Conservation (phyloP, 495 filamentous ascomycete species). For the Penicillium steckii region DNA sequence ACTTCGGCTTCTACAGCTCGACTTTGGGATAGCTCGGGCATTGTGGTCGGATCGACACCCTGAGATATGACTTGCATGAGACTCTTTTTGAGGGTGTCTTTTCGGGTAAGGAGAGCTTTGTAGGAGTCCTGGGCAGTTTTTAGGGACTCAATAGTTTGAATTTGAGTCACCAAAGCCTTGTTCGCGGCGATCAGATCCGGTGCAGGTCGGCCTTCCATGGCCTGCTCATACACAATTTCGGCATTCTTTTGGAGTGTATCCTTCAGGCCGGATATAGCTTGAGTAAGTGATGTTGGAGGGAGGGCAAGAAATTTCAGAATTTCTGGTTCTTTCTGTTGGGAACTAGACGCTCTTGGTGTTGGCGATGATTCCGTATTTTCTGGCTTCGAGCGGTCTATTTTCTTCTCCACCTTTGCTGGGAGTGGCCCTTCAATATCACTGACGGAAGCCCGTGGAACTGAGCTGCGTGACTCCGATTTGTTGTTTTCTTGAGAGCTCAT, state of each 20-base stretch:
- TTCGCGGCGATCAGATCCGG: conserved; percentile 40
- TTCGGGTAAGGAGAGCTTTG: conserved; percentile 24
- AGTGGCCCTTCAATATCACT: not conserved
- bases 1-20: conserved; percentile 34
- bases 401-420: conserved; percentile 9
- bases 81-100: conserved; percentile 30
- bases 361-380: conserved; percentile 11
- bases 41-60: conserved; percentile 31
- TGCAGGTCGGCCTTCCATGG: conserved; percentile 39
- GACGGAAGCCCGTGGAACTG: not conserved
- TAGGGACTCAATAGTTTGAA: conserved; percentile 35
- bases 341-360: conserved; percentile 17
- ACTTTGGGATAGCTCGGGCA: conserved; percentile 39
- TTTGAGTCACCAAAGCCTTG: conserved; percentile 30
- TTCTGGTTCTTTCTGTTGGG: conserved; percentile 22
- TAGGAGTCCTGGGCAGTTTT: conserved; percentile 28
- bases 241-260: conserved; percentile 36
- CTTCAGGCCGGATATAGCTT: conserved; percentile 22
- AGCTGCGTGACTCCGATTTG: conserved; percentile 1
- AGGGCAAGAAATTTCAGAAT: conserved; percentile 33
- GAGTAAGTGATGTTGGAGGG: conserved; percentile 18
- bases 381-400: not conserved
- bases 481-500: conserved; percentile 14
- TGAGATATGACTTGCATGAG: conserved; percentile 36
- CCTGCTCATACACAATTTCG: conserved; percentile 37